Base-by-base conservation (phyloP, 352 stramenopile species). In the Phytophthora meadii region DNA sequence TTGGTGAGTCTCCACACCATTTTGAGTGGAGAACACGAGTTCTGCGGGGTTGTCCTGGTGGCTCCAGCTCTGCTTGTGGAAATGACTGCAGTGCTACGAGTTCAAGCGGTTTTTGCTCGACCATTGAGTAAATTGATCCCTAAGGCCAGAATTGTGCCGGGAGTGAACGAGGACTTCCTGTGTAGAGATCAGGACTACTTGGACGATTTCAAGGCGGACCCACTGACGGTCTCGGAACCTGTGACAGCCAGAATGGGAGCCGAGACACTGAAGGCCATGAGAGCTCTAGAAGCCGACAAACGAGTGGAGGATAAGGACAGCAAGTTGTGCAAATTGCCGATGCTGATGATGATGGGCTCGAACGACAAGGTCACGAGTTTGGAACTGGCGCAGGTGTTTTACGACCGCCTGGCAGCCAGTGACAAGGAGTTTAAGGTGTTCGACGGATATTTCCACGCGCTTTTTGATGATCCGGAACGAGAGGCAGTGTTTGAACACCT, bases 371-470 rank as follows among this genome's bases (percentile, higher is more conserved):
- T 87, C 22, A 85, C 76, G 36, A 87, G 74, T 57, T 49, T 88
- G 12, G 62, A 74, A 24, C 37, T 87, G 12, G 81, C 77, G 0
- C 51, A 79, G 32, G 41, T 70, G 45, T 93, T 93, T 46, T 84
- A 76, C 54, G 61, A 73, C 0, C 55, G 79, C 22, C 34, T 87
- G 11, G 68, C 65, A 4, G 69, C 60, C 37, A 27, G 7, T 1
- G 81, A 93, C 71, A 93, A 93, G 61, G 66, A 80, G 54, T 83
- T 91, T 44, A 78, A 77, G 54, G 24, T 85, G 12, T 83, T 91
- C 36, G 66, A 89, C 8, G 82, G 65, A 2, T 70, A 76, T 17
- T 91, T 75, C 70, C 81, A 93, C 57, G 61, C 73, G n/a, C 59
- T 91, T 5, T 89, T 90, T 44, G 74, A 91, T 50, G 84, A 93